Base-by-base conservation (phyloP, 805 yeast species). In the Nakazawaea anatomiae region DNA sequence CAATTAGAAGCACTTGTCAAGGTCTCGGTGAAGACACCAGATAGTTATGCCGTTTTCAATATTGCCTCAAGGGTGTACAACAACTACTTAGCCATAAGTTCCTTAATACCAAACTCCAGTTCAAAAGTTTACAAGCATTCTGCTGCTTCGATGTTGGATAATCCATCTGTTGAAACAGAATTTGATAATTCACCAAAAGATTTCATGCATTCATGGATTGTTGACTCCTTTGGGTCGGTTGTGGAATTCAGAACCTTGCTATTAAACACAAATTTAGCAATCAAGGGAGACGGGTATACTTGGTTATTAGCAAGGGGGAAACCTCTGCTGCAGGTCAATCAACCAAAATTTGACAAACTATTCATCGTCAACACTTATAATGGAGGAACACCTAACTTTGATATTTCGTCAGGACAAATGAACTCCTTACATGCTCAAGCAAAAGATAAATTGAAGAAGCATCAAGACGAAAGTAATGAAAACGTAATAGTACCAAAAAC, bases 271-370 rank as follows among this genome's bases (percentile, higher is more conserved):
- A 89, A 92, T 9, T 68, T 73, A 46, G 77, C 85, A 4, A 79
- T 89, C 54, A 81, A 85, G 54, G 97, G 98, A 47, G 92, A 89
- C 66, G 99, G 99, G 3, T 83, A 77, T 67, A 87, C 91, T 9
- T 94, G 97, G 94, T 71, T 94, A 18, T 84, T 90, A 27, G 95
- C 92, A 52, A 75, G 74, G 67, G 73, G 52, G 2, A 38, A 12
- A 18, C 40, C n/a, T 10, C 18, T 38, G 18, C 40, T 12, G 18
- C 18, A 38, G 4, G 18, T 18, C 10, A 38, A 38, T 6, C 40
- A 38, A 38, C 40, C 64, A 39, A 62, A 58, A 44, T 73, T 60
- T 52, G 79, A 78, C 51, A 70, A 75, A 34, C 73, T 94, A 59
- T 83, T 80, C 47, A 72, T 94, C 7, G 68, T 88, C 51, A 87